Evolutionary conservation across 306 rosid species (phyloP), one percentile per base, ranked within the genome.

Genomic region (Cyclanthera cordifolia): DNA sequence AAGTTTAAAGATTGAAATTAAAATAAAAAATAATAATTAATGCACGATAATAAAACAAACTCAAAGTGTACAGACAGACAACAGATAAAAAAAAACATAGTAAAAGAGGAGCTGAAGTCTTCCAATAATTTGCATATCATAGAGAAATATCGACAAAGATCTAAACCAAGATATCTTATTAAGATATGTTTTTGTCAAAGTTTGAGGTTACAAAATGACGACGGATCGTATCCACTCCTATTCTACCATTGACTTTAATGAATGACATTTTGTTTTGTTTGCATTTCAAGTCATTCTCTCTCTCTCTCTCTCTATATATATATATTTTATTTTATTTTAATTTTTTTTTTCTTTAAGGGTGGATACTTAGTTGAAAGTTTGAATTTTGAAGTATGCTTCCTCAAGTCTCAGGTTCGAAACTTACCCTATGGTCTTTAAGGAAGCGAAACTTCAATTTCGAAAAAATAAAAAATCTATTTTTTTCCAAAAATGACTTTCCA

Each of bases 211-310:
- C 6, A 46, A 66, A 66, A 24, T 4, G 54, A 65, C 15, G 39
- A 65, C 21, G 69, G 4, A 63, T 37, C 0, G 34, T 5, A 63
- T 61, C 28, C 4, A 32, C 68, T 37, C 50, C 12, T 39, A 57
- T 59, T 59, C 67, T 15, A 30, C 65, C 47, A 59, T 30, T 17
- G 25, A 1, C 0, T 27, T 27, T 1, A 1, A 27, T 34, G 14
- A 57, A 57, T 57, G 47, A 17, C 67, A 57, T 54, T 24, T 54
- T 59, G 4, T 59, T 32, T 59, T 59, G 67, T 32, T 59, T 59
- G 47, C 25, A 53, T 23, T 45, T 45, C 13, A 53, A 51, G 19
- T 2, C 41, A 5, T 34, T 49, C n/a, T 14, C 14, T 13, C 14
- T n/a, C n/a, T n/a, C n/a, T n/a, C n/a, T n/a, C n/a, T n/a, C n/a